Conservation (phyloP, 2,329 filamentous ascomycete genomes). For the Beauveria sp. region DNA sequence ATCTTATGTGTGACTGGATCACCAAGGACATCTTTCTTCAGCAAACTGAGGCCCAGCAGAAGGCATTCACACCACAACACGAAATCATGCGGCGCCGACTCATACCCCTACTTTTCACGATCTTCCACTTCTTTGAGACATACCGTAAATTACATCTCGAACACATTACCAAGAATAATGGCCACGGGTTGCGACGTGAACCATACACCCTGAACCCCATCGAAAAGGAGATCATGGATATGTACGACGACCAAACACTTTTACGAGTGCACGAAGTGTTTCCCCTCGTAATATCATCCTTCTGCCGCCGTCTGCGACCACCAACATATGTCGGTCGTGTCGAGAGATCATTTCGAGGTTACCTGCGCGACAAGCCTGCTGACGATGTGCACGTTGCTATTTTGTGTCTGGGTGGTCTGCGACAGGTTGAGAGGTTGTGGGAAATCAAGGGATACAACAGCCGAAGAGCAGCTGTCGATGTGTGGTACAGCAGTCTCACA, state of each 20-base stretch:
- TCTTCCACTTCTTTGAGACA: conserved; percentile 62
- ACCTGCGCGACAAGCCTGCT: conserved; percentile 53
- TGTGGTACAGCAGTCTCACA: conserved; percentile 48
- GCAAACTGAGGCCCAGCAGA: conserved; percentile 45
- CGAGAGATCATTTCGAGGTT: conserved; percentile 55
- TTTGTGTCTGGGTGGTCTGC: conserved; percentile 51
- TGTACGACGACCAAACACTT: conserved; percentile 58
- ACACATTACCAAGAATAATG: conserved; percentile 44
- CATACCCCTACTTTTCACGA: conserved; percentile 55
- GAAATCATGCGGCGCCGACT: conserved; percentile 58
- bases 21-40: conserved; percentile 58
- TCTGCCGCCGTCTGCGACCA: conserved; percentile 53
- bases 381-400: conserved; percentile 57
- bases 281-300: conserved; percentile 56
- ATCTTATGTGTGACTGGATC: conserved; percentile 56
- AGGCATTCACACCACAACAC: conserved; percentile 52
- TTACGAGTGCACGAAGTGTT: conserved; percentile 58
- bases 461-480: conserved; percentile 50
- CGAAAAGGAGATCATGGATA: conserved; percentile 52
- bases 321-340: conserved; percentile 58
- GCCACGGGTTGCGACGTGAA: conserved; percentile 41
- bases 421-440: conserved; percentile 58
- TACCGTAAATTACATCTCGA: conserved; percentile 53
- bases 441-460: conserved; percentile 59
- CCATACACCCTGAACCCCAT: conserved; percentile 57